Conservation (phyloP, 345 rosid species). For the Psidium friedrichsthalianum region DNA sequence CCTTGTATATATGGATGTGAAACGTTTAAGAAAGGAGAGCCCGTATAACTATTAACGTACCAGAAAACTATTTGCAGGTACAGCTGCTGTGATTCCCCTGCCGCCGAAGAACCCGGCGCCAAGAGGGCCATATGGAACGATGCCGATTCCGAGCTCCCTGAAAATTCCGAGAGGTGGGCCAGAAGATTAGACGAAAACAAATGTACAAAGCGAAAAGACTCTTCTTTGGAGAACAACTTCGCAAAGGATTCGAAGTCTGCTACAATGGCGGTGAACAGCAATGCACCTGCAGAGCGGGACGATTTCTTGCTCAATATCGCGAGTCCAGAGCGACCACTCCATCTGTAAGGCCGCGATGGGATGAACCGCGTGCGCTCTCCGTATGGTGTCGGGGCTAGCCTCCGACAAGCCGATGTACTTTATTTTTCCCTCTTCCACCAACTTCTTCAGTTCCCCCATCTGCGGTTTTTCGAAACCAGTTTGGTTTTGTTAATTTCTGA, state of each 20-base stretch:
- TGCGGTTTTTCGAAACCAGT: constrained; percentile 1
- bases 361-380: constrained; percentile 38
- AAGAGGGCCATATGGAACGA: constrained; percentile 10
- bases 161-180: background rate
- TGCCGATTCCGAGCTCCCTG: constrained; percentile 11
- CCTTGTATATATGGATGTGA: background rate
- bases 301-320: constrained; percentile 38
- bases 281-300: constrained; percentile 36
- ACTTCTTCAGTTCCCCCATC: constrained; percentile 31
- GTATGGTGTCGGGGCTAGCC: constrained; percentile 28
- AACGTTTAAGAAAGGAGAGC: background rate
- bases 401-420: constrained; percentile 40
- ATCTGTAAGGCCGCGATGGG: constrained; percentile 34
- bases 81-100: background rate
- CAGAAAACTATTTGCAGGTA: background rate
- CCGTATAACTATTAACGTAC: background rate
- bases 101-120: constrained; percentile 8
- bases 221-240: background rate
- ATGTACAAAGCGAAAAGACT: background rate
- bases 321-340: constrained; percentile 34
- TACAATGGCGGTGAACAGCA: too few relatives aligned
- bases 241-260: background rate
- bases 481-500: background rate
- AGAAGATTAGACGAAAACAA: background rate
- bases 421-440: constrained; percentile 32